These are phyloP conservation scores for Eucalyptus cloeziana DNA, from an alignment of 345 rosid species.

Conservation along the genomic window DNA sequence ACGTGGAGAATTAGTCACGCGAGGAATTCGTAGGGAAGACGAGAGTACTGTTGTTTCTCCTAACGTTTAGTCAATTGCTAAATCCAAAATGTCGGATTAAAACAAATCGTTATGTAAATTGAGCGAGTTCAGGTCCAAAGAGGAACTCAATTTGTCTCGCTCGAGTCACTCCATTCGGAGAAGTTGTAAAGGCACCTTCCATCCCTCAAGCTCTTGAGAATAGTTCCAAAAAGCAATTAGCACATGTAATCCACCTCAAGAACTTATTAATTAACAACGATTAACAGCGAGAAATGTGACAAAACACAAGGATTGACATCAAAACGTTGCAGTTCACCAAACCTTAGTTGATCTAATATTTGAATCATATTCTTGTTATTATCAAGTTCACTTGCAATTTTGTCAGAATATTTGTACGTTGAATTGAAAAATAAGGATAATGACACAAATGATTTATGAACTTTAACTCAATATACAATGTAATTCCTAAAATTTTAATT, in stretches of 20 bases:
- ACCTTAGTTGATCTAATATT: neutral
- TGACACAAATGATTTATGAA: too few species aligned
- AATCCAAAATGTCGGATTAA: neutral
- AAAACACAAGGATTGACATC: neutral
- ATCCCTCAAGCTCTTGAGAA: neutral
- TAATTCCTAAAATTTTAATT: too few species aligned
- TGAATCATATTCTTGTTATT: neutral
- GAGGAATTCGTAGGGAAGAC: neutral
- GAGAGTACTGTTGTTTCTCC: neutral
- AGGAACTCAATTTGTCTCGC: neutral
- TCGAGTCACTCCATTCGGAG: neutral
- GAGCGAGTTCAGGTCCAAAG: neutral
- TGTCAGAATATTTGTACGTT: neutral
- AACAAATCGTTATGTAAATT: neutral
- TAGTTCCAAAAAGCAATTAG: neutral
- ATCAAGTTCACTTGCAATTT: neutral
- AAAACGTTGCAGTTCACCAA: neutral
- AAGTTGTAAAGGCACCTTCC: too few species aligned
- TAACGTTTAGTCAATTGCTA: neutral
- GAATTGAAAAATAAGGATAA: neutral
- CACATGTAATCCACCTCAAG: neutral
- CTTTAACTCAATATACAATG: too few species aligned
- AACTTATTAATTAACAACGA: neutral
- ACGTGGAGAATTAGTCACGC: neutral
- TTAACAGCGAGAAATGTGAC: neutral